phyloP scores from a whole-genome alignment of 129 eudicot genomes.

The Smallanthus sonchifolius region DNA sequence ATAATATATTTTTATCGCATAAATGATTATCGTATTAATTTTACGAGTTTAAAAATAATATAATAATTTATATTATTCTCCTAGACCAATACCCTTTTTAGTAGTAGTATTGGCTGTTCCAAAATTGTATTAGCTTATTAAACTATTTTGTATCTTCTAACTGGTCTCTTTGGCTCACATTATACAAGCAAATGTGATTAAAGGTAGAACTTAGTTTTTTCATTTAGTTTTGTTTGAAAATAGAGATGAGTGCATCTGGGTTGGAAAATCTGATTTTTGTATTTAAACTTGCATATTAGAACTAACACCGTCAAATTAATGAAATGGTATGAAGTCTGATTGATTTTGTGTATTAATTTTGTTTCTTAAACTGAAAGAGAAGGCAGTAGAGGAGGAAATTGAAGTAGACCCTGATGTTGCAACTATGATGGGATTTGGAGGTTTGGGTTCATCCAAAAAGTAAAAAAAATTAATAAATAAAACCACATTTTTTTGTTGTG shows the following conservation, averaged over 20 bases:
- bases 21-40: too few relatives aligned
- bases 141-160: constrained; percentile 1
- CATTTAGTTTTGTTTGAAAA: background rate
- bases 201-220: background rate
- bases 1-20: too few relatives aligned
- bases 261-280: too few relatives aligned
- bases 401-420: constrained; percentile 94
- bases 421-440: constrained; percentile 97
- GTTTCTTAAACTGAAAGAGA: constrained; percentile 64
- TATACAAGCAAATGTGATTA: background rate
- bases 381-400: constrained; percentile 78
- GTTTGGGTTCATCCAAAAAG: constrained; percentile 80
- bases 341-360: constrained; percentile 12
- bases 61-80: too few relatives aligned
- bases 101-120: background rate
- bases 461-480: too few relatives aligned
- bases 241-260: too few relatives aligned
- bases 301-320: too few relatives aligned
- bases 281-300: too few relatives aligned
- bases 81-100: constrained; percentile 1
- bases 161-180: background rate
- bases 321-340: background rate
- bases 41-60: too few relatives aligned
- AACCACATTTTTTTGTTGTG: too few relatives aligned
- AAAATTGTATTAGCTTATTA: background rate